Evolutionary conservation across 495 filamentous ascomycete genomes (phyloP), one percentile per base, ranked within the genome.

Genomic region (Parathielavia appendiculata): DNA sequence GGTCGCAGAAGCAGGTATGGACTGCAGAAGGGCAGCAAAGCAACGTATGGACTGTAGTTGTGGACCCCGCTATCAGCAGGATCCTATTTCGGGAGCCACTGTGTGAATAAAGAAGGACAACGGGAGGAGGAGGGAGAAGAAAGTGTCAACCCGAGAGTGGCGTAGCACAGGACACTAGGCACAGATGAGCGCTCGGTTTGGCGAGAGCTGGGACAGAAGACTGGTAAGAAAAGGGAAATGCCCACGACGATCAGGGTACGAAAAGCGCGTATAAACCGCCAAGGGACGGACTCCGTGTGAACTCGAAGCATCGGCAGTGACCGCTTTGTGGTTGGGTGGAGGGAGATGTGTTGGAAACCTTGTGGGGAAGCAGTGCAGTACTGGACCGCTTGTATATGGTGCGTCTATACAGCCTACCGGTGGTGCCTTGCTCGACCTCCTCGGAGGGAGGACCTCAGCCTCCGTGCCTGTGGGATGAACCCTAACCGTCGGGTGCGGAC

Each of bases 401-500:
- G 45, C 41, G 54, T 56, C 13, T 39, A 41, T 32, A 47, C 46
- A 8, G 54, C 38, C 19, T 17, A 11, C 17, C n/a, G 23, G 45
- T 30, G 16, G 14, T n/a, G 36, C 45, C 36, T 12, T 38, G 54
- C 19, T 20, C 32, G 39, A 51, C 41, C 46, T 51, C 30, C 53
- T 49, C 61, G 39, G 57, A 63, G 48, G 49, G 36, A 30, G 26
- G 26, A 57, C 54, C 47, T 36, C 41, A 38, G 51, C 52, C 52
- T 59, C 61, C 61, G 61, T 48, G 48, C 11, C 51, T 43, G 30
- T 63, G 60, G 60, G 45, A 58, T 35, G 47, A 54, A 54, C 55
- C 44, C 46, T 51, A 51, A 26, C 30, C 23, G n/a, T 30, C 40
- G 34, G 49, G 14, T 19, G 44, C 34, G 41, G 57, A 53, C 32